Evolutionary conservation across 73 alveolate species (phyloP), one percentile per base, ranked within the genome.

Genomic region (Paramecium sexaurelia): DNA sequence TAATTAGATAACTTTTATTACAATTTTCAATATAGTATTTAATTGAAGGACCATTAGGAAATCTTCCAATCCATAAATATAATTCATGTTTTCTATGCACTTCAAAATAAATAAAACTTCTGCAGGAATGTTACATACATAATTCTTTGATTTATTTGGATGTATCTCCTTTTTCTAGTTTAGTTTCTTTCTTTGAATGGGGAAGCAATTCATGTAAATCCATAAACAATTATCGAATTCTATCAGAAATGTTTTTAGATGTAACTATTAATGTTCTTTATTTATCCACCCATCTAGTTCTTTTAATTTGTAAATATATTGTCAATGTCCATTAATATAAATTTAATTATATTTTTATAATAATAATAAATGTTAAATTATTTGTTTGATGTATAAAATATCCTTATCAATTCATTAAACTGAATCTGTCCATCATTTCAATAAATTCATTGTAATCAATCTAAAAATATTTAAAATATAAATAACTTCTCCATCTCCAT

Each of bases 11-110:
- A n/a, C n/a, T n/a, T n/a, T n/a, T n/a, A n/a, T 67, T 92, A 92
- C 95, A 51, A 84, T 97, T 97, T 51, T 97, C 95, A 13, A 98
- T 96, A 19, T 94, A 92, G 86, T 97, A 97, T 90, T 97, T 98
- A 36, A 96, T 95, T 9, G 98, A 95, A 24, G 99, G 99, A 3
- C 99, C 99, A 26, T 94, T 92, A 10, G 99, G 99, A 84, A 96
- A 95, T 92, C 98, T 96, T 43, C 97, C 95, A 29, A 98, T 45
- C 99, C 99, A 98, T 94, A 98, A 71, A 55, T 91, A 96, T 91
- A 95, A 87, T 88, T 97, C 99, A 55, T 95, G 92, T 93, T 97
- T 95, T 78, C 98, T 93, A 67, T 96, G 95, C 39, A 96, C 95
- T 86, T 98, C 99, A 57, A 98, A 94, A 89, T 95, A 98, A 20